Evolutionary conservation across 192 early-diverging fungal genomes (phyloP).

Genomic region (Mortierella antarctica): DNA sequence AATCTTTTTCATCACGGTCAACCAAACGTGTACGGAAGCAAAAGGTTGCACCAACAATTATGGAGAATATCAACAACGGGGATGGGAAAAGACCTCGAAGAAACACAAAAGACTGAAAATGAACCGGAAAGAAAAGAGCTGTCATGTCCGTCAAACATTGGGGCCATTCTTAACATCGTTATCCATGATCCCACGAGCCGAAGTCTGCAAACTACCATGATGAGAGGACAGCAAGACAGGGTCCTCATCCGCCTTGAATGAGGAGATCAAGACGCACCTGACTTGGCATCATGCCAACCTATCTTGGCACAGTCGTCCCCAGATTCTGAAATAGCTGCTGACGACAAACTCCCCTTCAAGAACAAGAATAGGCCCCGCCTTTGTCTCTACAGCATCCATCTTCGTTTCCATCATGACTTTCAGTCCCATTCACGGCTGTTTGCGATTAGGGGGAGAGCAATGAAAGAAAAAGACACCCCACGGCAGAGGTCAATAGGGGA

Average conservation of each 20-base stretch:
- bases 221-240: neutral
- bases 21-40: neutral
- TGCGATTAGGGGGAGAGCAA: too few species aligned
- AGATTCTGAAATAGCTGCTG: too few species aligned
- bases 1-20: slow-evolving; percentile 56
- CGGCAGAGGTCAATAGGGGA: neutral
- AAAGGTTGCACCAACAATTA: neutral
- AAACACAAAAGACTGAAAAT: neutral
- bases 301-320: too few species aligned
- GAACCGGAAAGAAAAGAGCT: slow-evolving; percentile 17
- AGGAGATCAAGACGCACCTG: slow-evolving; percentile 30
- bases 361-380: slow-evolving; percentile 15
- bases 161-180: slow-evolving; percentile 17
- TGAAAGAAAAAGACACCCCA: neutral
- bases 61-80: neutral
- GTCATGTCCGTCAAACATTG: slow-evolving; percentile 35
- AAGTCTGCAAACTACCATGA: slow-evolving; percentile 1
- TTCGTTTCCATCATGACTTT: neutral
- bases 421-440: neutral
- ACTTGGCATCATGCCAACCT: neutral
- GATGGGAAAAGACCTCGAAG: neutral
- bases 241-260: slow-evolving; percentile 23
- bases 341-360: slow-evolving; percentile 4
- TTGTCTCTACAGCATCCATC: slow-evolving; percentile 18
- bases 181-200: neutral